Percentiles rank a stretch among this genome's conserved stretches.
Conservation (phyloP, 495 filamentous ascomycete genomes). For the Mycothermus thermophilus region DNA sequence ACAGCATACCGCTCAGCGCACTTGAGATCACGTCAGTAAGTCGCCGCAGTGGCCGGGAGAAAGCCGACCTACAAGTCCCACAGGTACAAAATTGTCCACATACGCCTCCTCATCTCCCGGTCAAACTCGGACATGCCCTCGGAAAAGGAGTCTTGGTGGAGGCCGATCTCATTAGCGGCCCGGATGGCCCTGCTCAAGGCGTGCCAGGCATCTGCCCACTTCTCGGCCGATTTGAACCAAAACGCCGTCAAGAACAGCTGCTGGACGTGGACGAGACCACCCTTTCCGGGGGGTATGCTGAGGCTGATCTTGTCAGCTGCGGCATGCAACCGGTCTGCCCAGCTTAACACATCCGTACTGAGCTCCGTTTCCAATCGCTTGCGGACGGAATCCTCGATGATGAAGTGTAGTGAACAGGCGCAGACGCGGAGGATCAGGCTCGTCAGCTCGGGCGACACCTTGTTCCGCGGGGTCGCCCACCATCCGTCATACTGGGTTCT, state of each 20-base stretch:
- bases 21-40: conserved; percentile 8
- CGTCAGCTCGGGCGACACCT: conserved; percentile 32
- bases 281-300: conserved; percentile 33
- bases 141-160: conserved; percentile 29
- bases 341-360: conserved; percentile 20
- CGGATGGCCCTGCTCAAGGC: conserved; percentile 30
- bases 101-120: conserved; percentile 29
- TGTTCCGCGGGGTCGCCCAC: conserved; percentile 28
- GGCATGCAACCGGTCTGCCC: conserved; percentile 30
- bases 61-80: conserved; percentile 26
- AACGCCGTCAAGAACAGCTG: conserved; percentile 37
- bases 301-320: conserved; percentile 32
- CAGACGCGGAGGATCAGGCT: conserved; percentile 39
- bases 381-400: conserved; percentile 20
- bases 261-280: conserved; percentile 35
- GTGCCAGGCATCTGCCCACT: conserved; percentile 42
- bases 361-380: conserved; percentile 36
- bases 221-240: conserved; percentile 40
- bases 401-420: conserved; percentile 35
- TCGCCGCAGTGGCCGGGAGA: background rate
- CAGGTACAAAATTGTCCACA: conserved; percentile 29
- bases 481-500: conserved; percentile 33
- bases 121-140: conserved; percentile 31
- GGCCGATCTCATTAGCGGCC: conserved; percentile 39
- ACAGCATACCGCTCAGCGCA: conserved; percentile 26